Base-by-base conservation (phyloP, 768 basidiomycete species). In the Boletus bicolor region DNA sequence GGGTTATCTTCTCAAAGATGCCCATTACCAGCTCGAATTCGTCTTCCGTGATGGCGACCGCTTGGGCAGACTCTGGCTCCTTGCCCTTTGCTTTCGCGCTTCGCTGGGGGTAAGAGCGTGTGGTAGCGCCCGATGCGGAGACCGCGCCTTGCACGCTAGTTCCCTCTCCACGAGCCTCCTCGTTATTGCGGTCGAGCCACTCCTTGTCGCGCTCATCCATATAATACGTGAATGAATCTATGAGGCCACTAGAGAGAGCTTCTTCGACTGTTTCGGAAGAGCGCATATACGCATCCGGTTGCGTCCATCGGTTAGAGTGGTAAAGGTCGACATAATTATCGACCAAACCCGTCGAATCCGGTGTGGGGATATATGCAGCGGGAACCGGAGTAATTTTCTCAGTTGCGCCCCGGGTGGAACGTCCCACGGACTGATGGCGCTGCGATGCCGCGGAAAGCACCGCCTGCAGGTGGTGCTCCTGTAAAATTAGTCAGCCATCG, bases 21-120 rank as follows among this genome's bases (percentile, higher is more conserved):
- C 92, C 92, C 93, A 98, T 96, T 54, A 96, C 84, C 58, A 94
- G 79, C 71, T 99, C 97, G 59, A 98, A 96, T 64, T 93, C 88
- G 63, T 97, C 93, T 66, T 97, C 95, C 4, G 84, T 78, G 55
- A 98, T 87, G 51, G 78, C 72, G n/a, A 86, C 63, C 9, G 84
- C 81, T 54, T 82, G 82, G 2, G 74, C 71, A 2, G 81, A 72
- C 50, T 95, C 91, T 1, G 87, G 86, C 53, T 91, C 91, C 69
- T 91, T 93, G 53, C 89, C 91, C 64, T 89, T 94, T 9, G 84
- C 84, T 72, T 92, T 93, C 26, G 86, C 81, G 65, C 86, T 89
- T 43, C 82, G 75, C 51, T 74, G 74, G 8, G 69, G 79, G 36
- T 81, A 76, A 17, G 86, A 84, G 5, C 84, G 80, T 0, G 85